Percentiles rank a stretch among this genome's conserved stretches.
Conservation (phyloP, 768 basidiomycete species). For the Termitomyces sp. region DNA sequence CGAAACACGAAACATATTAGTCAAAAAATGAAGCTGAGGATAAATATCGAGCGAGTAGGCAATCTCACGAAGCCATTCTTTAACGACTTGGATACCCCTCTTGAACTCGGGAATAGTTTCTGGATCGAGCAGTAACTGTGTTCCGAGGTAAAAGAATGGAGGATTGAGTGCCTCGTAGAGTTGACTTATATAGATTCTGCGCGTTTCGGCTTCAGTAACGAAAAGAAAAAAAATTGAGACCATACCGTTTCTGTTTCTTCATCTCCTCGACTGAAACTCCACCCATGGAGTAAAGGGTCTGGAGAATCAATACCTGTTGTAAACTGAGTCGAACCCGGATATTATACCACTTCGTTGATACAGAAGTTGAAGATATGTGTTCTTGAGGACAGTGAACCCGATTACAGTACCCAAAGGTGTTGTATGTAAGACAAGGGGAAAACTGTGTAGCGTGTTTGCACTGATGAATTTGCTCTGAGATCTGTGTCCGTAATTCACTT, state of each 20-base stretch:
- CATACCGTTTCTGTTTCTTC: conserved; percentile 18
- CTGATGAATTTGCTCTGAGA: conserved; percentile 28
- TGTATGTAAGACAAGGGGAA: conserved; percentile 35
- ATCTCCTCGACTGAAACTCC: conserved; percentile 2
- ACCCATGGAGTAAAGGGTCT: conserved; percentile 18
- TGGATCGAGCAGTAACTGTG: conserved; percentile 29
- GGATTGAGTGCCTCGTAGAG: conserved; percentile 52
- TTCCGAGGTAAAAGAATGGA: conserved; percentile 42
- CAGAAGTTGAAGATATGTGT: conserved; percentile 24
- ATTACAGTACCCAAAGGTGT: conserved; percentile 29
- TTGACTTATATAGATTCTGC: conserved; percentile 41
- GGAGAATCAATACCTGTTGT: conserved; percentile 46
- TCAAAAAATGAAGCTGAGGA: conserved; percentile 30
- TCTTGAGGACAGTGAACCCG: conserved; percentile 29
- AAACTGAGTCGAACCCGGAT: conserved; percentile 40
- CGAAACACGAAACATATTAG: conserved; percentile 32
- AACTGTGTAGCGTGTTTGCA: conserved; percentile 29
- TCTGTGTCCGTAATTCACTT: conserved; percentile 21
- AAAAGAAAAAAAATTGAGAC: background rate
- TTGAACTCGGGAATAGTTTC: conserved; percentile 35
- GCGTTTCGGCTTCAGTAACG: background rate
- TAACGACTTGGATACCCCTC: conserved; percentile 32
- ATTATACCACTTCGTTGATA: conserved; percentile 30
- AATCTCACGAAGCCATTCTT: conserved; percentile 42
- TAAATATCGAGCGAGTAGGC: conserved; percentile 30